Evolutionary conservation across 108 stramenopile genomes (phyloP).

Genomic region (Cyclotella baltica): DNA sequence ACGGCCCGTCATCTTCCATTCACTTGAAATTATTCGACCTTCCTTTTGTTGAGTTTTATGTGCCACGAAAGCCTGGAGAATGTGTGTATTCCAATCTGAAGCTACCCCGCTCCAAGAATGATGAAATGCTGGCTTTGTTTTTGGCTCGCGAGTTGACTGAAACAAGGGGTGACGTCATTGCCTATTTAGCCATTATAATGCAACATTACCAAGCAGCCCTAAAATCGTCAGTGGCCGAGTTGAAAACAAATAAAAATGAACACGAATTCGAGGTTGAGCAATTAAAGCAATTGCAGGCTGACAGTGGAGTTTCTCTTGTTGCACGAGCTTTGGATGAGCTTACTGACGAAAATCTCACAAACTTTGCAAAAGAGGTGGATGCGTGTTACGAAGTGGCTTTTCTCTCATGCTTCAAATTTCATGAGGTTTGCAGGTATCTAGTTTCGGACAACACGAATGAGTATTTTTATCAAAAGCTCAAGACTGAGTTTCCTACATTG

Average conservation of each 20-base stretch:
- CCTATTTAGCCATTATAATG: not conserved
- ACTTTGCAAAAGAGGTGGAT: not conserved
- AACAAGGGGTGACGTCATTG: not conserved
- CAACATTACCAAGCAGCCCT: not conserved
- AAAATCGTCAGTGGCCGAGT: not conserved
- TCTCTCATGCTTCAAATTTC: not conserved
- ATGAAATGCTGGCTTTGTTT: not conserved
- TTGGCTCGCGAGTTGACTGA: not conserved
- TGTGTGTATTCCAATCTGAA: not conserved
- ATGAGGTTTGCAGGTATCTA: not conserved
- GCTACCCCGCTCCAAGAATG: not conserved
- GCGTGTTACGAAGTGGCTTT: not conserved
- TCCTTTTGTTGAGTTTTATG: not conserved
- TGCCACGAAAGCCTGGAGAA: not conserved
- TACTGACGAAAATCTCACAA: not conserved
- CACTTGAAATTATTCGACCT: not conserved
- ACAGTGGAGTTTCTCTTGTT: not conserved
- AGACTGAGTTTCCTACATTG: not conserved
- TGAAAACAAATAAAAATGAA: not conserved
- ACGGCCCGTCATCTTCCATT: not conserved
- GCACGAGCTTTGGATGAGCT: not conserved
- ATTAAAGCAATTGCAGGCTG: not conserved
- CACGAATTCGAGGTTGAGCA: not conserved
- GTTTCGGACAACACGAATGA: not conserved
- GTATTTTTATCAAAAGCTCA: not conserved